Evolutionary conservation across 1,139 yeast species (phyloP).

Genomic region (Lodderomyces theae): DNA sequence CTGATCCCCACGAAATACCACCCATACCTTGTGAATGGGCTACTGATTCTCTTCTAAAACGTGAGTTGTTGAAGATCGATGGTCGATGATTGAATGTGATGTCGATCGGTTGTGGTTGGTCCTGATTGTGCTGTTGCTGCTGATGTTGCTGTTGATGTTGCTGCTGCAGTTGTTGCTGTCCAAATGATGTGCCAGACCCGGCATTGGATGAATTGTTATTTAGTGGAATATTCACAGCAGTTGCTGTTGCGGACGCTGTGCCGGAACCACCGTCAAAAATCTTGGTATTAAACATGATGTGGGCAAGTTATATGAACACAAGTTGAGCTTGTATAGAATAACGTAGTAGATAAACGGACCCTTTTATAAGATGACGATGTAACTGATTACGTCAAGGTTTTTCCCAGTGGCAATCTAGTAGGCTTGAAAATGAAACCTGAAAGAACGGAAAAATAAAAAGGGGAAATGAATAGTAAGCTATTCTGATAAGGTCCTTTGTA

Average conservation of each 20-base stretch:
- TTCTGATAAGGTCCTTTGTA: too few species aligned
- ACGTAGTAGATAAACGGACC: background rate
- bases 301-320: too few species aligned
- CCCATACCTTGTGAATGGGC: constrained; percentile 98
- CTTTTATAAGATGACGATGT: too few species aligned
- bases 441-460: background rate
- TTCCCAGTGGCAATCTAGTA: background rate
- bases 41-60: constrained; percentile 76
- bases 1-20: constrained; percentile 97
- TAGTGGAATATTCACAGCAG: constrained; percentile 11
- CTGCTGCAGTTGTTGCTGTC: constrained; percentile 2
- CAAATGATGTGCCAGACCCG: background rate
- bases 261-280: constrained; percentile 26
- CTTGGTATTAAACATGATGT: constrained; percentile 31
- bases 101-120: constrained; percentile 45
- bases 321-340: background rate
- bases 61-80: constrained; percentile 35
- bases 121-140: constrained; percentile 3
- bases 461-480: too few species aligned
- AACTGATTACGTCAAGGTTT: constrained; percentile 1
- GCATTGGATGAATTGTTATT: constrained; percentile 1
- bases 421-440: background rate
- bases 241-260: constrained; percentile 13
- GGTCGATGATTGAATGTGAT: constrained; percentile 45
- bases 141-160: constrained; percentile 2